phyloP scores from a whole-genome alignment of 2,329 filamentous ascomycete species.

The Massarina eburnea region DNA sequence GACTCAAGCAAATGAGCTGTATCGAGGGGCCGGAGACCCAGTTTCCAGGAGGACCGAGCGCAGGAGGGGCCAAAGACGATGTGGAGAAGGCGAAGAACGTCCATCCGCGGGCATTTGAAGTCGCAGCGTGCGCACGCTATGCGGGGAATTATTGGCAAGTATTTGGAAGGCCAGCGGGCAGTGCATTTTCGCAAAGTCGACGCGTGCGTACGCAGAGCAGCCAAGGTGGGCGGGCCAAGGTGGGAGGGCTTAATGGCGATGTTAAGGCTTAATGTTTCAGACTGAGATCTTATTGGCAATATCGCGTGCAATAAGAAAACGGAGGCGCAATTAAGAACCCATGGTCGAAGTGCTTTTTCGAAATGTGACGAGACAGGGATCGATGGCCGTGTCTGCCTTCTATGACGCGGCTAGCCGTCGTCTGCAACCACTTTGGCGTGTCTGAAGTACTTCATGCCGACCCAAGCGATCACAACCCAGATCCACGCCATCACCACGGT shows the following conservation, averaged over 20 bases:
- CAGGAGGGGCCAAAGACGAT: constrained; percentile 6
- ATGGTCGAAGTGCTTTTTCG: constrained; percentile 11
- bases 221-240: not conserved
- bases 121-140: not conserved
- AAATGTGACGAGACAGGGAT: constrained; percentile 12
- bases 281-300: constrained; percentile 30
- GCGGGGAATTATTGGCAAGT: not conserved
- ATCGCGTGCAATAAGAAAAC: constrained; percentile 22
- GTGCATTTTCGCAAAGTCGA: constrained; percentile 5
- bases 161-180: constrained; percentile 2
- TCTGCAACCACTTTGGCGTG: constrained; percentile 86
- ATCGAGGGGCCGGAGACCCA: constrained; percentile 13
- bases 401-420: constrained; percentile 39
- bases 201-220: not conserved
- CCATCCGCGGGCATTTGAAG: constrained; percentile 11
- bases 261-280: constrained; percentile 38
- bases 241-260: constrained; percentile 17
- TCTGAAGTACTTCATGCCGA: constrained; percentile 99
- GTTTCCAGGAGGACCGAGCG: constrained; percentile 17
- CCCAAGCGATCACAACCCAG: constrained; percentile 96
- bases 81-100: constrained; percentile 10
- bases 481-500: constrained; percentile 98
- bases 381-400: no score
- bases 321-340: constrained; percentile 22
- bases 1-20: constrained; percentile 8